Conservation (phyloP, 23 red algal genomes). For the Pyropia yezoensis region DNA sequence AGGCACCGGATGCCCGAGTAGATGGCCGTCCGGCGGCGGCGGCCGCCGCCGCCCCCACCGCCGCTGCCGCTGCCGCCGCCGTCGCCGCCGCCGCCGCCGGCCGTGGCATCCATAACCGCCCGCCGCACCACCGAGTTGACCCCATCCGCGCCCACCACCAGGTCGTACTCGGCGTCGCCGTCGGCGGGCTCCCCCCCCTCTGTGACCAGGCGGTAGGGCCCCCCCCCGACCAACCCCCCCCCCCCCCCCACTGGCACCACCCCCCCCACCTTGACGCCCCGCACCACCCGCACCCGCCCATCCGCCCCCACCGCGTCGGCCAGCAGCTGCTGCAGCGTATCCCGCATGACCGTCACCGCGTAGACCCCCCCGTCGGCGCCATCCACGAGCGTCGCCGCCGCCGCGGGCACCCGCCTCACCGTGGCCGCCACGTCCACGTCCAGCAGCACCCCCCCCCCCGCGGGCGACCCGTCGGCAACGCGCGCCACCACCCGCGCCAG, state of each 20-base stretch:
- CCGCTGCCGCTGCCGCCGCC: no score
- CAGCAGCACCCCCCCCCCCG: background rate
- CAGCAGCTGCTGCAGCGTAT: slow-evolving; percentile 10
- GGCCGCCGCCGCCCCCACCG: no score
- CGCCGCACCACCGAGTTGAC: slow-evolving; percentile 22
- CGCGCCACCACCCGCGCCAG: slow-evolving; percentile 21
- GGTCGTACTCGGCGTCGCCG: slow-evolving; percentile 6
- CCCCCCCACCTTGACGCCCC: slow-evolving; percentile 10
- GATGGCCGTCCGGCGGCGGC: background rate
- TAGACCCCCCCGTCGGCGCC: background rate
- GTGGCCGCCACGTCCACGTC: slow-evolving; percentile 18
- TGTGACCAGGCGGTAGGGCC: slow-evolving; percentile 4
- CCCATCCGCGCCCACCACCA: slow-evolving; percentile 51
- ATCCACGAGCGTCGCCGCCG: background rate
- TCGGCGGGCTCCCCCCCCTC: slow-evolving; percentile 1
- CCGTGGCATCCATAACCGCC: background rate
- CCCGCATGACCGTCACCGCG: slow-evolving; percentile 38
- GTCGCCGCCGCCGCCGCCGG: no score
- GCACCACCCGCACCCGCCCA: background rate
- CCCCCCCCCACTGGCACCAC: slow-evolving; percentile 9
- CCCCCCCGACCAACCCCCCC: background rate
- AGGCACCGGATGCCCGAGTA: slow-evolving; percentile 44
- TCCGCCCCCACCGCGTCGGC: background rate
- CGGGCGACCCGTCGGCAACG: background rate
- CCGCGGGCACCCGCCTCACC: background rate